Evolutionary conservation across 805 yeast genomes (phyloP), one percentile per base, ranked within the genome.

Genomic region (Candida ovalis): DNA sequence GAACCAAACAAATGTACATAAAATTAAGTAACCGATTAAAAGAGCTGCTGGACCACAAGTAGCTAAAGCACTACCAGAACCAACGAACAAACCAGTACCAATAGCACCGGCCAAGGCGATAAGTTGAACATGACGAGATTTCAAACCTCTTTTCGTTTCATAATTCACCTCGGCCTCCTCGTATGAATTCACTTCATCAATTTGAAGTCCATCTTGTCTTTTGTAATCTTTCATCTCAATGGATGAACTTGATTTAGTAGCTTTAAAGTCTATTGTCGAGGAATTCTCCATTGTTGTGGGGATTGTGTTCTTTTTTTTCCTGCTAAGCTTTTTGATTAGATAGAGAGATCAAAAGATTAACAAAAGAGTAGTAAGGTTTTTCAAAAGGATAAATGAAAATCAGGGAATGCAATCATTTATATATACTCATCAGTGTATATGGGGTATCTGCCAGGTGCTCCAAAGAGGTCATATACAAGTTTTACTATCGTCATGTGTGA

Each of bases 91-190:
- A 42, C 81, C 81, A 15, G 88, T 82, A 62, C 90, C 90, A 53
- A 84, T 81, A 47, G 84, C 77, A 57, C 88, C 88, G 48, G 87
- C 88, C 44, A 84, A 73, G 24, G 88, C 85, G 47, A 82, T 77
- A 79, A 82, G 77, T 63, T 81, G 85, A 47, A 77, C 67, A 52
- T 77, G 81, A 58, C 81, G 69, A 24, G 70, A 56, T 53, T 75
- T 72, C 50, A 78, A 66, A 37, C 74, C 71, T 54, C 76, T 65
- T 38, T 78, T 73, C 5, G 60, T 57, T 17, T 18, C 22, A 8
- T 7, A 5, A 18, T 35, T 35, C 17, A 4, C 17, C 17, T 13
- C 21, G 35, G 52, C 49, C 36, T 42, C 44, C 2, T 41, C 44
- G 8, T 10, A 32, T 25, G 33, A 40, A 18, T 23, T 39, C 10